These are phyloP conservation scores for Quercus aquifolioides DNA, from an alignment of 306 rosid genomes.

Conservation along the genomic window DNA sequence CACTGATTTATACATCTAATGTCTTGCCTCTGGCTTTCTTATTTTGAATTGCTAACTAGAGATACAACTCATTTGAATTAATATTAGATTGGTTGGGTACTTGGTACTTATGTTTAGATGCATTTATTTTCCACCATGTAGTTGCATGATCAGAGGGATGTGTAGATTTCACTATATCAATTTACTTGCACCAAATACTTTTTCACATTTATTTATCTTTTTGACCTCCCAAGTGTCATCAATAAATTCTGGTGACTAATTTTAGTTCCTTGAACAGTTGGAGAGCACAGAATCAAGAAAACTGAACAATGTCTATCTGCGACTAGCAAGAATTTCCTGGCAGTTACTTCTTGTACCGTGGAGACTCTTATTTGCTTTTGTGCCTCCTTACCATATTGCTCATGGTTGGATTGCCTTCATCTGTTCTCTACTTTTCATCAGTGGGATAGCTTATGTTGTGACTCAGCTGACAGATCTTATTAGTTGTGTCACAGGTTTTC, in stretches of 20 bases:
- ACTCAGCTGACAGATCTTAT: conserved; percentile 84
- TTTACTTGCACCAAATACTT: neutral
- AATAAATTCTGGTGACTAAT: conserved; percentile 13
- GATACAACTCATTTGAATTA: neutral
- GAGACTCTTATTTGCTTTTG: conserved; percentile 79
- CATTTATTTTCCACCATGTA: neutral
- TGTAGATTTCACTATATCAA: neutral
- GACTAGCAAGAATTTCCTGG: conserved; percentile 55
- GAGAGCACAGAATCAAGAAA: conserved; percentile 55
- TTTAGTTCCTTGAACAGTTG: conserved; percentile 50
- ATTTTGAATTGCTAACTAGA: neutral
- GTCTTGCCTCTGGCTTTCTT: neutral
- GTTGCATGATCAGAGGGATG: neutral
- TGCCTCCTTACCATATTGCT: conserved; percentile 83
- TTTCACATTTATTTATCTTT: neutral
- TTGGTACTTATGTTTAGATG: neutral
- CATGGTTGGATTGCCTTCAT: conserved; percentile 95
- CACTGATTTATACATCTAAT: neutral
- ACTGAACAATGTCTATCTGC: conserved; percentile 34
- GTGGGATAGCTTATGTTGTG: conserved; percentile 80
- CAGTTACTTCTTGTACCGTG: conserved; percentile 69
- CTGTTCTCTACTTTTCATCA: conserved; percentile 80
- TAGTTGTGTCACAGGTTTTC: conserved; percentile 92
- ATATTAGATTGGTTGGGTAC: neutral
- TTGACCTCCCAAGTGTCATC: neutral